Evolutionary conservation across 2,329 filamentous ascomycete species (phyloP).

Genomic region (Neonectria hederae): DNA sequence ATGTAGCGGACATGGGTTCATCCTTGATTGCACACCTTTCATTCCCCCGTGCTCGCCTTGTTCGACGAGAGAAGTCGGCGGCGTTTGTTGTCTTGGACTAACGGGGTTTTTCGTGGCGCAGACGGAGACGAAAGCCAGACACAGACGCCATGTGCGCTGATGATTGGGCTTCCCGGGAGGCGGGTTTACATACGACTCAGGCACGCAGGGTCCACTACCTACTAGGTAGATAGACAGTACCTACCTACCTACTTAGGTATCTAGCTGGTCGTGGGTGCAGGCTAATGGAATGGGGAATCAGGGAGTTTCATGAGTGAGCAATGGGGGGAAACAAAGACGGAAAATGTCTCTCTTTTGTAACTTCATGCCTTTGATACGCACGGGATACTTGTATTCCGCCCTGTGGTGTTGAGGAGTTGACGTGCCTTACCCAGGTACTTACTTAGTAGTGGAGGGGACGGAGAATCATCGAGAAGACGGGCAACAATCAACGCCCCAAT

Average conservation of each 20-base stretch:
- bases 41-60: slow-evolving; percentile 34
- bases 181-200: background rate
- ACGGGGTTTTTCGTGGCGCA: slow-evolving; percentile 11
- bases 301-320: too few species aligned
- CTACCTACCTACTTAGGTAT: too few species aligned
- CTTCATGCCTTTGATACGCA: too few species aligned
- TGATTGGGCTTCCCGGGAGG: slow-evolving; percentile 39
- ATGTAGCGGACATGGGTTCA: background rate
- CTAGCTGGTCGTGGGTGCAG: too few species aligned
- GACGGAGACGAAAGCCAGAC: slow-evolving; percentile 25
- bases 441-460: too few species aligned
- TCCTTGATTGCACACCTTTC: background rate
- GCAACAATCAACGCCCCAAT: background rate
- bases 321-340: too few species aligned
- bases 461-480: background rate
- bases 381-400: too few species aligned
- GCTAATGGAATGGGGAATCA: background rate
- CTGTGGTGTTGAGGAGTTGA: too few species aligned
- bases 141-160: slow-evolving; percentile 44
- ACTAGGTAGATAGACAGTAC: too few species aligned
- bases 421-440: too few species aligned
- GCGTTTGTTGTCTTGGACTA: slow-evolving; percentile 1
- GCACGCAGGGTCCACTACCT: slow-evolving; percentile 1
- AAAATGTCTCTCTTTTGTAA: background rate
- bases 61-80: slow-evolving; percentile 26